Conservation (phyloP, 139 green algal species). For the Edaphochlamys debaryana region DNA sequence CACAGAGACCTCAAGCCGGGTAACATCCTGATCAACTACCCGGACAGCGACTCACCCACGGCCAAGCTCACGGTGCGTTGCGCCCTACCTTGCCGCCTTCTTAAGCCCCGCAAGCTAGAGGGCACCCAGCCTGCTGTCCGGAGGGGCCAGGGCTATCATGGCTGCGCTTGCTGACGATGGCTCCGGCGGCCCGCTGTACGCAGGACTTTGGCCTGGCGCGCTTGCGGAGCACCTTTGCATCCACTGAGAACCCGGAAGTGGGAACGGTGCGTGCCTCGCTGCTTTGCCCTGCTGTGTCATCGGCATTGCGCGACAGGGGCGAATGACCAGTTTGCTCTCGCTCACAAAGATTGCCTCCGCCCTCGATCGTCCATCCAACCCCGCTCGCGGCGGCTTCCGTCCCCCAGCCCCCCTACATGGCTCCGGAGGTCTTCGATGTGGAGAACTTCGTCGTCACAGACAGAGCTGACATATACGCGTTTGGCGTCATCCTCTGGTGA, state of each 20-base stretch:
- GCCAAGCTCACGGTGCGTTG: slow-evolving; percentile 12
- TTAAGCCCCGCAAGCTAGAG: too few species aligned
- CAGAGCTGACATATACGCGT: not conserved
- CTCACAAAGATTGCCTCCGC: too few species aligned
- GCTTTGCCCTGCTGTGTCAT: too few species aligned
- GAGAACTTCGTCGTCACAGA: not conserved
- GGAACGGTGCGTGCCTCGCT: slow-evolving; percentile 5
- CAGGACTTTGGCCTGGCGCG: slow-evolving; percentile 35
- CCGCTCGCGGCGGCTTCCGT: too few species aligned
- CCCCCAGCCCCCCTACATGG: not conserved
- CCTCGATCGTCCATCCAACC: too few species aligned
- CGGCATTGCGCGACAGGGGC: too few species aligned
- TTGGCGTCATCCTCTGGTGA: not conserved
- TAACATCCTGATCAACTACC: slow-evolving; percentile 18
- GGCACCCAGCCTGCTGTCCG: too few species aligned
- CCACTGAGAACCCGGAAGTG: not conserved
- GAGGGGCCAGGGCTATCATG: too few species aligned
- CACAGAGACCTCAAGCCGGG: not conserved
- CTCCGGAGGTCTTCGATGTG: not conserved
- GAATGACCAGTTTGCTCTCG: not conserved
- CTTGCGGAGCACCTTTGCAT: not conserved
- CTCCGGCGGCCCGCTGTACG: too few species aligned
- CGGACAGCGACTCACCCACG: not conserved
- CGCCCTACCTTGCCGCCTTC: not conserved
- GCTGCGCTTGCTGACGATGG: too few species aligned